Evolutionary conservation across 345 rosid species (phyloP), one percentile per base, ranked within the genome.

Genomic region (Cardiospermum halicacabum): DNA sequence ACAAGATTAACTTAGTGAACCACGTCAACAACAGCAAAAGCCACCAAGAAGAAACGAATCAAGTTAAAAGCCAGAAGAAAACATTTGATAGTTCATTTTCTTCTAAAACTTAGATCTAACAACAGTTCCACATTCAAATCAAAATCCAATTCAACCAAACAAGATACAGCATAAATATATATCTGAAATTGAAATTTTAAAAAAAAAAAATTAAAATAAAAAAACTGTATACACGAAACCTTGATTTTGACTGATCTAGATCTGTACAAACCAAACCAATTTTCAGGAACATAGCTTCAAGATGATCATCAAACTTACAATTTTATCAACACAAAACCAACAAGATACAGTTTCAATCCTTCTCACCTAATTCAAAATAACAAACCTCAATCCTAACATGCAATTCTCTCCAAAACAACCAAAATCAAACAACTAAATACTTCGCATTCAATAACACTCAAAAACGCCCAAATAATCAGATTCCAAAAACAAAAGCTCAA

Each of bases 171-270:
- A 43, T 5, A n/a, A 45, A 45, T 16, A 2, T 45, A 45, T 45
- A 45, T 16, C 8, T 22, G 26, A 25, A 5, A 27, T 12, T 2
- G 26, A 53, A 28, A 53, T 13, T 13, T 24, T 3, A 53, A 12
- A 25, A 4, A 53, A 11, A 24, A 43, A 18, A 45, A 45, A 45
- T 4, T 45, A 6, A 45, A 45, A 45, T n/a, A 45, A 16, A 19
- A 45, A 45, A 45, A 45, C 50, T 45, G 16, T 19, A 3, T 27
- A 2, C 25, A 51, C 25, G 25, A 39, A 22, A 9, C 15, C 24
- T 34, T 15, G 32, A 36, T 42, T 45, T 53, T 55, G 60, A 28
- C 9, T 7, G 26, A 65, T 19, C 60, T 43, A 55, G 60, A 65
- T 65, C 60, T 65, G 48, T 12, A 27, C 25, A 48, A 36, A 26